Conservation (phyloP, 1,284 basidiomycete genomes). For the Agroathelia rolfsii region DNA sequence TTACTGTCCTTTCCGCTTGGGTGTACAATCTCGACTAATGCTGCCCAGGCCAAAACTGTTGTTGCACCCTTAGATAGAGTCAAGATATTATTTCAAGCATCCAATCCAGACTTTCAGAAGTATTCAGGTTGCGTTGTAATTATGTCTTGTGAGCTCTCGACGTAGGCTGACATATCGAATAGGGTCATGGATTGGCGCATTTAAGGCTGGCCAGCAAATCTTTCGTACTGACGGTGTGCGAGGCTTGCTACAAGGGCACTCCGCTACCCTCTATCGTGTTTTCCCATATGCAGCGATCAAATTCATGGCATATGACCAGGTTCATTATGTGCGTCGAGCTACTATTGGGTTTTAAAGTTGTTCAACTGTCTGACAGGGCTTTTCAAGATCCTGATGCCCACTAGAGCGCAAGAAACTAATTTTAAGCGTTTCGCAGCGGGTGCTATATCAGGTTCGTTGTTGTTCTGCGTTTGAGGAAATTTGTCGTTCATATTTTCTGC, state of each 20-base stretch:
- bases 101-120: conserved; percentile 89
- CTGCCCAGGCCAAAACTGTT: conserved; percentile 81
- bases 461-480: conserved; percentile 5
- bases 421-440: conserved; percentile 82
- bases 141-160: conserved; percentile 4
- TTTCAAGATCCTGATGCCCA: conserved; percentile 71
- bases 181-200: conserved; percentile 83
- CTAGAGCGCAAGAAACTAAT: conserved; percentile 70
- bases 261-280: conserved; percentile 49
- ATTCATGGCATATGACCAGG: conserved; percentile 94
- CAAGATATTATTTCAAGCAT: conserved; percentile 98
- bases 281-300: conserved; percentile 94
- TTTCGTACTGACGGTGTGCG: conserved; percentile 64
- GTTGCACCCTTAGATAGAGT: conserved; percentile 97
- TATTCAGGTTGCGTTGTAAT: conserved; percentile 63
- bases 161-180: conserved; percentile 5
- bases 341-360: neutral
- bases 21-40: conserved; percentile 10
- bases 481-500: conserved; percentile 8
- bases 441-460: conserved; percentile 66
- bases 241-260: conserved; percentile 91
- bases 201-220: conserved; percentile 75
- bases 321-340: conserved; percentile 63
- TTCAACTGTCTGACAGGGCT: conserved; percentile 8
- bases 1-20: conserved; percentile 7